phyloP scores from a whole-genome alignment of 2,329 filamentous ascomycete genomes.

The Atkinsonella texensis region DNA sequence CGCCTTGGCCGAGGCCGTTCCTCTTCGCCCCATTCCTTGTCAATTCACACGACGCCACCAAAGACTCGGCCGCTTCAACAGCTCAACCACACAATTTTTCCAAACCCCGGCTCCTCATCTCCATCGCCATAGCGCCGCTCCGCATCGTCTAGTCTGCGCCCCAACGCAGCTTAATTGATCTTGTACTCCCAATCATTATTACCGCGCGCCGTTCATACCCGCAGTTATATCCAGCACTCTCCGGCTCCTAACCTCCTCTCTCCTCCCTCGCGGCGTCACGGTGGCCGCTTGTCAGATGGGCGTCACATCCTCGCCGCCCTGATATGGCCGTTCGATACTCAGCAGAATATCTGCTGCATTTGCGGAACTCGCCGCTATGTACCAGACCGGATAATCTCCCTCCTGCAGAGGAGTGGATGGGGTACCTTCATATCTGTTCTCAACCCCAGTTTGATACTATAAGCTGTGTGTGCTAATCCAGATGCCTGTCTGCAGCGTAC shows the following conservation, averaged over 20 bases:
- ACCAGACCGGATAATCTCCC: constrained; percentile 68
- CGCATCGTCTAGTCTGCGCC: background rate
- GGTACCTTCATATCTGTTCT: constrained; percentile 40
- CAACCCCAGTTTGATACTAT: background rate
- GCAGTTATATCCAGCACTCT: background rate
- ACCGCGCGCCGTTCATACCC: background rate
- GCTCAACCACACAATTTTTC: background rate
- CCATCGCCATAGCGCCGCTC: background rate
- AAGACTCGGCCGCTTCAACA: constrained; percentile 2
- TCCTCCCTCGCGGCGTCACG: constrained; percentile 10
- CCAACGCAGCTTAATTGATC: background rate
- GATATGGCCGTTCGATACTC: constrained; percentile 56
- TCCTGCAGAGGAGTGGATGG: constrained; percentile 91
- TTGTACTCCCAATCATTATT: background rate
- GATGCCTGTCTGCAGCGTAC: constrained; percentile 21
- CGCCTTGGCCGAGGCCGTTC: background rate
- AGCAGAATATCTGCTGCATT: constrained; percentile 59
- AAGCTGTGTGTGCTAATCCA: background rate
- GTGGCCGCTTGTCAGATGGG: constrained; percentile 22
- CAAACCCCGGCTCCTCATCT: background rate
- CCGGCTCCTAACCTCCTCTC: background rate
- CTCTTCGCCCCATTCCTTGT: constrained; percentile 1
- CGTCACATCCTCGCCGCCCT: constrained; percentile 20
- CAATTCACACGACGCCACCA: background rate
- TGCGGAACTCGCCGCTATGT: constrained; percentile 75